Evolutionary conservation across 176 grass and related monocot genomes (phyloP).

Genomic region (Chrysopogon serrulatus): DNA sequence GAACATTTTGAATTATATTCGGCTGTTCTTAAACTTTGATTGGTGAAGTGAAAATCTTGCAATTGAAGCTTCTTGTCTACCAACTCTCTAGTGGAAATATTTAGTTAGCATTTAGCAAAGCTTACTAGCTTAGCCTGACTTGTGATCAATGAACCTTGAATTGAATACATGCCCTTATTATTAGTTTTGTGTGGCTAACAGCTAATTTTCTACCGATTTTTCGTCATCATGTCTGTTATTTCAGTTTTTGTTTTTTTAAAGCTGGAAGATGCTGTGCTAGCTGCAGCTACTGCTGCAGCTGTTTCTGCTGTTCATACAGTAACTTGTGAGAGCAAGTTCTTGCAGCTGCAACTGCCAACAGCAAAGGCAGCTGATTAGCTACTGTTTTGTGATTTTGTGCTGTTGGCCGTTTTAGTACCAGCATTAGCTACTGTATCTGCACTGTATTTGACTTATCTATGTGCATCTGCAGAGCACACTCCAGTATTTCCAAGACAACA

Average conservation of each 20-base stretch:
- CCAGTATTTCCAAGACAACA: constrained; percentile 58
- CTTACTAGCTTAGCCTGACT: not conserved
- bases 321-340: too few species aligned
- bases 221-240: not conserved
- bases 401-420: not conserved
- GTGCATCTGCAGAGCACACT: constrained; percentile 36
- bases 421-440: not conserved
- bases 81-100: not conserved
- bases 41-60: not conserved
- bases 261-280: not conserved
- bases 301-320: too few species aligned
- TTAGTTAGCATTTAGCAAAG: not conserved
- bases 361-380: too few species aligned
- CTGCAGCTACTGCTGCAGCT: too few species aligned
- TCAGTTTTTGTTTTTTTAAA: not conserved
- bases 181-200: not conserved
- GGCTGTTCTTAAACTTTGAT: not conserved
- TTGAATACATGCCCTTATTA: not conserved
- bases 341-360: too few species aligned
- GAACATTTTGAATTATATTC: not conserved
- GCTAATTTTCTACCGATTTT: not conserved
- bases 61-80: not conserved
- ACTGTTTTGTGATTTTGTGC: not conserved
- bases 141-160: not conserved
- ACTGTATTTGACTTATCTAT: constrained; percentile 2